A percentile compares a stretch with the other conserved stretches of the same genome.
Evolutionary conservation across 179 eudicot genomes (phyloP).

Genomic region (Kewa caespitosa): DNA sequence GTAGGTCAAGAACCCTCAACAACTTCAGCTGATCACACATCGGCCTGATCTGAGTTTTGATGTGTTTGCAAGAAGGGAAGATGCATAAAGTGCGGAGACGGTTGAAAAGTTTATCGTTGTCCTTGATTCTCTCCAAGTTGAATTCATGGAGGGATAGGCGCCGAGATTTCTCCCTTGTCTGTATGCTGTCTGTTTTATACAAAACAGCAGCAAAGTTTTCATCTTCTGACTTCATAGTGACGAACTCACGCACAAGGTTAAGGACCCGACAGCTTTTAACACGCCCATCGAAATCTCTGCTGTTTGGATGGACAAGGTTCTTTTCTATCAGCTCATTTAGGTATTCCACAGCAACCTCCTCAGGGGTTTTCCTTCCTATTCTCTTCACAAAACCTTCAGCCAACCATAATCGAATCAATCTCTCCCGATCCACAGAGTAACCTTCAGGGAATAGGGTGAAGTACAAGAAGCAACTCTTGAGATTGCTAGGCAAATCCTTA

Average conservation of each 20-base stretch:
- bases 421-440: background rate
- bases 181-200: background rate
- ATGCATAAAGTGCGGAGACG: background rate
- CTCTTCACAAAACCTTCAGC: conserved; percentile 39
- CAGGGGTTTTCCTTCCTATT: conserved; percentile 7
- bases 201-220: conserved; percentile 12
- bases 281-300: conserved; percentile 12
- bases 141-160: background rate
- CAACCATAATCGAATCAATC: conserved; percentile 31
- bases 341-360: conserved; percentile 32
- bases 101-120: background rate
- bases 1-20: background rate
- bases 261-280: conserved; percentile 15
- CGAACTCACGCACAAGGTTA: conserved; percentile 21
- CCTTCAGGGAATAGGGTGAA: conserved; percentile 35
- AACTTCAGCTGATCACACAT: background rate
- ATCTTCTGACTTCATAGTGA: conserved; percentile 12
- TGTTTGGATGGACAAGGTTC: conserved; percentile 17
- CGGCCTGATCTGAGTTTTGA: background rate
- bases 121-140: background rate
- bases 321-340: conserved; percentile 32
- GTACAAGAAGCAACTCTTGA: conserved; percentile 36
- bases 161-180: background rate
- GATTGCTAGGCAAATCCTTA: conserved; percentile 27
- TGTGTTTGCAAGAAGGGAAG: background rate